Percentiles rank a stretch among this genome's conserved stretches.
These are phyloP conservation scores for Diddensiella transvaalensis DNA, from an alignment of 805 yeast genomes.

Conservation along the genomic window DNA sequence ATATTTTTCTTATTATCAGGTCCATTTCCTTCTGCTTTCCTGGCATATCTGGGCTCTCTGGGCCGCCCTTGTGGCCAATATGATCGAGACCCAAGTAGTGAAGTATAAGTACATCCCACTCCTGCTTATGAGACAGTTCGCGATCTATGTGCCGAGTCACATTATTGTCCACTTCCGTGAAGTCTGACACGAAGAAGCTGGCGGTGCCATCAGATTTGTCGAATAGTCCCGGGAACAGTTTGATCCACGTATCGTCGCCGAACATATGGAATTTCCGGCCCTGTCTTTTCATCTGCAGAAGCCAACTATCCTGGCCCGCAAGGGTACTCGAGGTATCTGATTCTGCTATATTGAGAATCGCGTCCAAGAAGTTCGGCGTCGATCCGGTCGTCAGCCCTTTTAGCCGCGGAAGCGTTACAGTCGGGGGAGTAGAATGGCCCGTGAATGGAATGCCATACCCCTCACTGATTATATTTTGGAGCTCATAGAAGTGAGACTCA, in stretches of 20 bases:
- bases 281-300: slow-evolving; percentile 53
- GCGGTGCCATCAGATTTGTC: slow-evolving; percentile 76
- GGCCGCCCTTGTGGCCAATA: slow-evolving; percentile 97
- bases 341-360: slow-evolving; percentile 89
- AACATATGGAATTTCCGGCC: slow-evolving; percentile 65
- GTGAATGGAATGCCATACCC: slow-evolving; percentile 86
- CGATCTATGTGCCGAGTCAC: slow-evolving; percentile 80
- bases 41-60: slow-evolving; percentile 74
- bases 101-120: slow-evolving; percentile 83
- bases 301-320: slow-evolving; percentile 81
- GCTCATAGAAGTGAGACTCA: slow-evolving; percentile 60
- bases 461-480: slow-evolving; percentile 58
- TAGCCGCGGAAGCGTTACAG: slow-evolving; percentile 90
- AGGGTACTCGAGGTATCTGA: slow-evolving; percentile 71
- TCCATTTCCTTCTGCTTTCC: slow-evolving; percentile 88
- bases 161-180: slow-evolving; percentile 87
- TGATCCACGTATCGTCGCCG: slow-evolving; percentile 98
- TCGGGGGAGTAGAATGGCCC: slow-evolving; percentile 91
- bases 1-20: slow-evolving; percentile 51
- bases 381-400: slow-evolving; percentile 95
- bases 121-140: slow-evolving; percentile 42
- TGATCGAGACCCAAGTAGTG: slow-evolving; percentile 96
- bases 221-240: slow-evolving; percentile 73
- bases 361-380: slow-evolving; percentile 90
- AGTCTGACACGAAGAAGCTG: slow-evolving; percentile 92